Evolutionary conservation across 2,329 filamentous ascomycete genomes (phyloP).

Genomic region (Grosmannia huntii): DNA sequence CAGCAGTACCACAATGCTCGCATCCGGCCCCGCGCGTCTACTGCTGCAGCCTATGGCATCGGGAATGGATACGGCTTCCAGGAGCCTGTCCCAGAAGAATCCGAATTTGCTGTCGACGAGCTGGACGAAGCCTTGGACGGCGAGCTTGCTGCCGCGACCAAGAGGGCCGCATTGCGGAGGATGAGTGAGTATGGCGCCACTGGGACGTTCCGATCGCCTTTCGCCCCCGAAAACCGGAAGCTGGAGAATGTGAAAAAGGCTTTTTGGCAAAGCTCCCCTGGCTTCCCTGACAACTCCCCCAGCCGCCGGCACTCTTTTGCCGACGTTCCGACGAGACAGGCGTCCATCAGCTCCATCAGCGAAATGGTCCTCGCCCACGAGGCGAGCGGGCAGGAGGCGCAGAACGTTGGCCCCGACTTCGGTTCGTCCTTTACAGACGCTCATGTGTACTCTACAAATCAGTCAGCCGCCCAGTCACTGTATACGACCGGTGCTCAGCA

Average conservation of each 20-base stretch:
- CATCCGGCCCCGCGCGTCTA: slow-evolving; percentile 45
- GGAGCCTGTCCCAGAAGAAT: slow-evolving; percentile 49
- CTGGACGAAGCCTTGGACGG: slow-evolving; percentile 49
- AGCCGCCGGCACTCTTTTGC: slow-evolving; percentile 73
- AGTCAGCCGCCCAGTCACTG: slow-evolving; percentile 5
- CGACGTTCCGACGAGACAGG: slow-evolving; percentile 49
- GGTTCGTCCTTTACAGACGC: slow-evolving; percentile 26
- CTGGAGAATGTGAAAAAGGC: slow-evolving; percentile 53
- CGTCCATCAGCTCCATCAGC: slow-evolving; percentile 47
- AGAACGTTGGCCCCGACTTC: slow-evolving; percentile 28
- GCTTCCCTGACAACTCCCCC: slow-evolving; percentile 56
- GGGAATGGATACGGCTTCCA: slow-evolving; percentile 47
- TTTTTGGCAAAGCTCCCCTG: slow-evolving; percentile 60
- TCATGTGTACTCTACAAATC: slow-evolving; percentile 21
- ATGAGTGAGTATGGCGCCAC: slow-evolving; percentile 40
- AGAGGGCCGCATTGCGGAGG: slow-evolving; percentile 33
- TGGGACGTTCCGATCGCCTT: slow-evolving; percentile 32
- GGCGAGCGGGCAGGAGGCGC: slow-evolving; percentile 27
- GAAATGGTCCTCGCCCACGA: slow-evolving; percentile 38
- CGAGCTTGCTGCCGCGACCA: slow-evolving; percentile 28
- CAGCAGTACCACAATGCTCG: slow-evolving; percentile 41
- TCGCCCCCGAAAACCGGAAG: slow-evolving; percentile 47
- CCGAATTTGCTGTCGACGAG: slow-evolving; percentile 62
- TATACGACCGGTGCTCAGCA: slow-evolving; percentile 21
- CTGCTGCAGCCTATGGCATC: slow-evolving; percentile 37